phyloP scores from a whole-genome alignment of 148 eudicot species.

The Amaranthus palmeri region DNA sequence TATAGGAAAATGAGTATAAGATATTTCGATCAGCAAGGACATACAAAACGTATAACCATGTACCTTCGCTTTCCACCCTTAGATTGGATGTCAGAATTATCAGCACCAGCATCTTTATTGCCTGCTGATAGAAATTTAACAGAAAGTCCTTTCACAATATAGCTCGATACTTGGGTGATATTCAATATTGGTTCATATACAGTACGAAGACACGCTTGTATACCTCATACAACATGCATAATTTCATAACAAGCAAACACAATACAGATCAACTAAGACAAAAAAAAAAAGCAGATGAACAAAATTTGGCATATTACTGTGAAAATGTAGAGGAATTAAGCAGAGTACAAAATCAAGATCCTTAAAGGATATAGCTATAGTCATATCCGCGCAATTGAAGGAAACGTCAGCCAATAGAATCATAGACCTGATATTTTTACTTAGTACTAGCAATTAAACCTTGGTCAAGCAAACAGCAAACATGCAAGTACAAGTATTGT shows the following conservation, averaged over 20 bases:
- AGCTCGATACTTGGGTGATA: neutral
- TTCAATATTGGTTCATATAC: neutral
- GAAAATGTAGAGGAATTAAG: neutral
- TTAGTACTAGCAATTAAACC: conserved; percentile 1
- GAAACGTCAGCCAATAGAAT: neutral
- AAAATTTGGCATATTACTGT: neutral
- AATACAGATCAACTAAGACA: neutral
- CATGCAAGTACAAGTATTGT: neutral
- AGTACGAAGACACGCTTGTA: neutral
- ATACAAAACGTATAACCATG: conserved; percentile 11
- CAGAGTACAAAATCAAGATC: conserved; percentile 7
- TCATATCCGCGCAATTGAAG: neutral
- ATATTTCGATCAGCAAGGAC: neutral
- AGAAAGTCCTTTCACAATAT: conserved; percentile 8
- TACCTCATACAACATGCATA: neutral
- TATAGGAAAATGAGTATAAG: neutral
- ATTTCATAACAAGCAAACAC: neutral
- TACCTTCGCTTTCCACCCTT: conserved; percentile 47
- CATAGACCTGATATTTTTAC: neutral
- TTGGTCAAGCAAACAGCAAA: neutral
- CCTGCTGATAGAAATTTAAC: conserved; percentile 28
- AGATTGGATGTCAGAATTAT: conserved; percentile 32
- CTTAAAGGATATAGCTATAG: neutral
- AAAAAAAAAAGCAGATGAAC: neutral
- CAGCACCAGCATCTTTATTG: conserved; percentile 22